A percentile compares a stretch with the other conserved stretches of the same genome.
Evolutionary conservation across 2,329 filamentous ascomycete genomes (phyloP).

Genomic region (Colletotrichum kahawae): DNA sequence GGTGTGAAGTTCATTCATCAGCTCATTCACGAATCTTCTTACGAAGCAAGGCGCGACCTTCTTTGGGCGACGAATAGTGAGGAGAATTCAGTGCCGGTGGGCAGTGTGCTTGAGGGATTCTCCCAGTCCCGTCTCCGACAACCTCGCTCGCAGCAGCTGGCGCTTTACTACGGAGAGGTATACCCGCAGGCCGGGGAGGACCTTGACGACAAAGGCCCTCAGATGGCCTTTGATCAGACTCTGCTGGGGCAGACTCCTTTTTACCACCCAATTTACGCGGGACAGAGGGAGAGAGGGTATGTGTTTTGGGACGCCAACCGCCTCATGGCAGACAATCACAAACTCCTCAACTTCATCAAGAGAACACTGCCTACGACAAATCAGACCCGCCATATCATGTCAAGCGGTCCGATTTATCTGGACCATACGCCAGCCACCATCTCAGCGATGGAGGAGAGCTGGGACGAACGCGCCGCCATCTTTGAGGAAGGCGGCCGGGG

Average conservation of each 20-base stretch:
- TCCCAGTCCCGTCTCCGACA: neutral
- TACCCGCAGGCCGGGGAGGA: neutral
- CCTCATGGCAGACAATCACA: neutral
- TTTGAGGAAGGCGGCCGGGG: neutral
- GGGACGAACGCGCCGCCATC: neutral
- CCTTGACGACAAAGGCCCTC: neutral
- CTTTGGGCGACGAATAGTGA: neutral
- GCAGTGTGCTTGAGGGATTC: neutral
- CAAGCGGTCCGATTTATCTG: accelerated
- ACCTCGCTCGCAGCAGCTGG: neutral
- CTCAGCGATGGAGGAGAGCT: neutral
- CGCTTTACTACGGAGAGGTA: accelerated
- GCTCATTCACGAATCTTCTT: neutral
- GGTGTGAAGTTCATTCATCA: neutral
- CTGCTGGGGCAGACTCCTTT: neutral
- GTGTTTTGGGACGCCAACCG: neutral
- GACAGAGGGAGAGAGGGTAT: neutral
- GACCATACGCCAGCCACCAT: neutral
- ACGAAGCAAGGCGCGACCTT: neutral
- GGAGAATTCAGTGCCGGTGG: accelerated
- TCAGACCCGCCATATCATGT: neutral
- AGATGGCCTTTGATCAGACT: neutral
- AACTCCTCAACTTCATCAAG: neutral
- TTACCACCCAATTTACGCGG: neutral
- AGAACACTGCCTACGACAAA: neutral